These are phyloP conservation scores for Colletotrichum sojae DNA, from an alignment of 2,329 filamentous ascomycete genomes.

Conservation along the genomic window DNA sequence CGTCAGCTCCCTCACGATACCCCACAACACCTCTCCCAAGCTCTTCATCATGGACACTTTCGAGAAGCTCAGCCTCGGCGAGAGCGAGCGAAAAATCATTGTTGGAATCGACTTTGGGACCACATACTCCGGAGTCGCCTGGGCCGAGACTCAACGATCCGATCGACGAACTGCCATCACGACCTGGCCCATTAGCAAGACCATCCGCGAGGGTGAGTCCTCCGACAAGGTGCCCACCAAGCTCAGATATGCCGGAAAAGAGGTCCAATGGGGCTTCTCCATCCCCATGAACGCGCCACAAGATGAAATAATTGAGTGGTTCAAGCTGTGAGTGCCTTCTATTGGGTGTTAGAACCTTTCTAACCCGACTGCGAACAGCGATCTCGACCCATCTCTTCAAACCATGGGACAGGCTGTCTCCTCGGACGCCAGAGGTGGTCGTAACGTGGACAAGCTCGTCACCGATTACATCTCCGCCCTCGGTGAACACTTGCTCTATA, in stretches of 20 bases:
- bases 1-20: background rate
- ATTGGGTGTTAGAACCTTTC: background rate
- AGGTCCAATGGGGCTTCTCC: conserved; percentile 66
- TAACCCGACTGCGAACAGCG: conserved; percentile 43
- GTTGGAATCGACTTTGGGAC: conserved; percentile 71
- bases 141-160: conserved; percentile 60
- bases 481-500: conserved; percentile 62
- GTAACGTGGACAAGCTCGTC: conserved; percentile 56
- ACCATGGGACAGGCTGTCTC: conserved; percentile 49
- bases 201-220: conserved; percentile 51
- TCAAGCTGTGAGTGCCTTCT: conserved; percentile 61
- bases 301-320: conserved; percentile 60
- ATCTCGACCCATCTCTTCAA: conserved; percentile 54
- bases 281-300: conserved; percentile 58
- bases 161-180: conserved; percentile 59
- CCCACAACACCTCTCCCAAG: background rate
- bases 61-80: conserved; percentile 50
- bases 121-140: conserved; percentile 69
- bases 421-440: conserved; percentile 48
- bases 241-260: conserved; percentile 57
- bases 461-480: conserved; percentile 65
- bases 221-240: conserved; percentile 66
- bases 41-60: conserved; percentile 50
- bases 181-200: conserved; percentile 59
- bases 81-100: conserved; percentile 60